A percentile compares a stretch with the other conserved stretches of the same genome.
phyloP scores from a whole-genome alignment of 768 basidiomycete species.

The Lanmaoa rubissima region DNA sequence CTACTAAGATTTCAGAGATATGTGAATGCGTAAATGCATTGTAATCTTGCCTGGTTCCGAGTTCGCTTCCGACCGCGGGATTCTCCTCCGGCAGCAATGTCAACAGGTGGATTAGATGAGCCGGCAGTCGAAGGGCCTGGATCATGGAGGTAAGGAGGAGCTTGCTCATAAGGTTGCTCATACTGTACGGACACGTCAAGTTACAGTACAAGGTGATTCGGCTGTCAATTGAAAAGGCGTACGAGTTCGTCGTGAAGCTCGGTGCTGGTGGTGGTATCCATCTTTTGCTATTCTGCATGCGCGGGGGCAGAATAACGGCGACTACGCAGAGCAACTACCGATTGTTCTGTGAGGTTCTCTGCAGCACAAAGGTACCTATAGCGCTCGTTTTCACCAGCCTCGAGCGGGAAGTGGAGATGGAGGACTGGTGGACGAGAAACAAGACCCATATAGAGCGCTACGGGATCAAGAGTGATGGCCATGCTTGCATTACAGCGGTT shows the following conservation, averaged over 20 bases:
- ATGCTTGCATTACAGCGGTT: constrained; percentile 32
- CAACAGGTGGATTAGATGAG: constrained; percentile 34
- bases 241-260: constrained; percentile 34
- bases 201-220: background rate
- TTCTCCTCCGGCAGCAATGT: constrained; percentile 38
- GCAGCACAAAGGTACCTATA: constrained; percentile 36
- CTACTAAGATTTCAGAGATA: constrained; percentile 32
- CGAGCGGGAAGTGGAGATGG: constrained; percentile 33
- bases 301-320: constrained; percentile 37
- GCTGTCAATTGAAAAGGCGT: constrained; percentile 26
- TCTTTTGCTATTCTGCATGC: constrained; percentile 43
- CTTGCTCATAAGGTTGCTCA: constrained; percentile 55
- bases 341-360: constrained; percentile 41
- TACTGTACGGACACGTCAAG: constrained; percentile 39
- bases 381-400: constrained; percentile 41
- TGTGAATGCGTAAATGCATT: background rate
- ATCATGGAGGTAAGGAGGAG: constrained; percentile 56
- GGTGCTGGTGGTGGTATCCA: constrained; percentile 34
- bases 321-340: constrained; percentile 38
- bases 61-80: constrained; percentile 68
- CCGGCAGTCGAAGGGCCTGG: constrained; percentile 45
- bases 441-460: constrained; percentile 16
- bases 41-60: constrained; percentile 49
- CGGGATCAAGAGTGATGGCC: constrained; percentile 27
- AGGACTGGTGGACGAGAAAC: constrained; percentile 36